phyloP scores from a whole-genome alignment of 2,329 filamentous ascomycete species.

The Neofusicoccum laricinum region DNA sequence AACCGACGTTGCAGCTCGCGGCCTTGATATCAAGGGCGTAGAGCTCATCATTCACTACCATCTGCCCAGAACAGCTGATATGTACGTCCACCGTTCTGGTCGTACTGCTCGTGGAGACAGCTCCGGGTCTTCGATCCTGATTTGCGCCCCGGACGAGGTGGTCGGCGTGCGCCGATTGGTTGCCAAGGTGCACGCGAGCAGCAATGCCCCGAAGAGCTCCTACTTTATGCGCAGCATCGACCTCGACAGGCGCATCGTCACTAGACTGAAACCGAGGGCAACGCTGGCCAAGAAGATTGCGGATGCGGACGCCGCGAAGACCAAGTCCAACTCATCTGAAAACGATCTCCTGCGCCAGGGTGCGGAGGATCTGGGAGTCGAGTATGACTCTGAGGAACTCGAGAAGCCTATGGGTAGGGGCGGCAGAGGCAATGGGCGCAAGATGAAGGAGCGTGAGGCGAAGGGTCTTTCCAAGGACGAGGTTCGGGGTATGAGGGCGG shows the following conservation, averaged over 20 bases:
- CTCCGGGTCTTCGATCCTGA: slow-evolving; percentile 76
- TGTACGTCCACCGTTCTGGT: slow-evolving; percentile 92
- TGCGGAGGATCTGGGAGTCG: slow-evolving; percentile 88
- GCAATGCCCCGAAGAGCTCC: slow-evolving; percentile 46
- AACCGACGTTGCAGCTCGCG: slow-evolving; percentile 89
- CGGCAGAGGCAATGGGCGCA: slow-evolving; percentile 66
- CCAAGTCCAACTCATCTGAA: slow-evolving; percentile 72
- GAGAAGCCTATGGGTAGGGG: slow-evolving; percentile 56
- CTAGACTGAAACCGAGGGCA: slow-evolving; percentile 72
- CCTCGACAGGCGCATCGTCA: slow-evolving; percentile 75
- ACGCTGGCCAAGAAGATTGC: slow-evolving; percentile 82
- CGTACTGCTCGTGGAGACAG: slow-evolving; percentile 83
- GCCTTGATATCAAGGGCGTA: slow-evolving; percentile 87
- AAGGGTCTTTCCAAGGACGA: slow-evolving; percentile 69
- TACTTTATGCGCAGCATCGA: slow-evolving; percentile 78
- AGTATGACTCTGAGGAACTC: slow-evolving; percentile 88
- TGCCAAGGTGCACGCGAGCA: slow-evolving; percentile 75
- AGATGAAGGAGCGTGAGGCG: slow-evolving; percentile 71
- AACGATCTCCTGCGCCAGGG: slow-evolving; percentile 81
- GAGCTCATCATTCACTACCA: slow-evolving; percentile 95
- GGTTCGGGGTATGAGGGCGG: slow-evolving; percentile 64
- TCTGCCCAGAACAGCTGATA: slow-evolving; percentile 84
- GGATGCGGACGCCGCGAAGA: slow-evolving; percentile 79
- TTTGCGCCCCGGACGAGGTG: slow-evolving; percentile 91
- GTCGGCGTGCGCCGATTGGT: slow-evolving; percentile 78